Evolutionary conservation across 345 rosid species (phyloP), one percentile per base, ranked within the genome.

Genomic region (Eucalyptus guilfoylei): DNA sequence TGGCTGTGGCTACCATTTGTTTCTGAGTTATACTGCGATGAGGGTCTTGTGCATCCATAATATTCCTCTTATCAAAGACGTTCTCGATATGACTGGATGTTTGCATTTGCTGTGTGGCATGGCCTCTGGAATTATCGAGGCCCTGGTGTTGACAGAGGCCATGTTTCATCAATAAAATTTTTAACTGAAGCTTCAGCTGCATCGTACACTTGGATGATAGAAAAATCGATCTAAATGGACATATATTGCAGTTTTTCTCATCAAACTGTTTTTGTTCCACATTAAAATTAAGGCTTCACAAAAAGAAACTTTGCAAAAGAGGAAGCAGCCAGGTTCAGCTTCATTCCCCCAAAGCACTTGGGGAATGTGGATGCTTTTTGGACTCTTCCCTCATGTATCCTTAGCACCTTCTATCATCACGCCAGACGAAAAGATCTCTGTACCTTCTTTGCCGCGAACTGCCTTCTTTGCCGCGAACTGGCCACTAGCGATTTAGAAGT

Each of bases 371-470:
- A 95, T 88, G 92, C 94, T 30, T 83, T 93, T 42, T 50, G 96
- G 93, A 86, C 96, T 94, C 86, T 88, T 95, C 72, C 93, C 96
- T 86, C 94, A 93, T 90, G 93, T 95, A 88, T 94, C 94, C 24
- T 95, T 95, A 88, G 95, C 52, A 49, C 8, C 19, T 15, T 49
- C 52, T 15, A 49, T 49, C 52, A 49, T 47, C 52, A 49, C 52
- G 7, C 52, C 52, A 49, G 3, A 15, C 8, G 19, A 49, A 94
- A 91, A 91, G 32, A 90, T 40, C 49, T 49, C 14, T 80, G 87
- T 52, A 34, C 14, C 93, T 76, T 92, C 95, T 88, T 89, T 93
- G 89, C 91, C 8, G n/a, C n/a, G n/a, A n/a, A n/a, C n/a, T n/a
- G n/a, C n/a, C n/a, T n/a, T n/a, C n/a, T 88, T 89, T 93, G 90